Base-by-base conservation (phyloP, 257 asterid species). In the Fraxinus quadrangulata region DNA sequence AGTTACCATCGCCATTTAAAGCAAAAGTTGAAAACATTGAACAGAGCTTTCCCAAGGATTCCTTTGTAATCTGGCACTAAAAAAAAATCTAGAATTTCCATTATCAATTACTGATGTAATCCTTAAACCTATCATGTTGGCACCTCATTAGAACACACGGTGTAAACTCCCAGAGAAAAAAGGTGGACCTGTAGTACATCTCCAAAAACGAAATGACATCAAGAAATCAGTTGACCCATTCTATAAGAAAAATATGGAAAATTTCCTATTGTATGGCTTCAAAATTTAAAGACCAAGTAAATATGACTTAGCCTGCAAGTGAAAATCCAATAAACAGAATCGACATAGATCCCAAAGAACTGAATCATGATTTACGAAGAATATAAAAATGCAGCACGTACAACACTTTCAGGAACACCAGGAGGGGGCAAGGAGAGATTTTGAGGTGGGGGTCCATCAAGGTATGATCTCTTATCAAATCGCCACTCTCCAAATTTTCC, bases 391-490 rank as follows among this genome's bases (percentile, higher is more conserved):
- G 39, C 33, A 59, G 34, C 14, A 76, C 86, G 67, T 86, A 92
- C 97, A 92, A 90, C 96, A 73, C 92, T 87, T 85, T 90, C 90
- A 1, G 97, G 94, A 75, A 85, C 85, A 30, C 89, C 92, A 10
- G 77, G 85, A 49, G 96, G 96, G 28, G 96, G 97, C 86, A 92
- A 66, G 12, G 94, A 19, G 45, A 92, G 83, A 40, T 90, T 86
- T 80, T 77, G 87, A n/a, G 92, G 97, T 6, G 88, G 91, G 23
- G 91, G 85, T 17, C 70, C 81, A 7, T 21, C 21, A 67, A 70
- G 70, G 80, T 83, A 85, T 5, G 78, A 23, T 78, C 97, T 87
- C 84, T 92, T 92, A 49, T 92, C 88, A 51, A 92, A 92, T 54
- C 86, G 77, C 97, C 96, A 92, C 67, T 85, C 90, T 75, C 97